Conservation (phyloP, 202 grass and related monocot species). For the Cymbopogon flexuosus region DNA sequence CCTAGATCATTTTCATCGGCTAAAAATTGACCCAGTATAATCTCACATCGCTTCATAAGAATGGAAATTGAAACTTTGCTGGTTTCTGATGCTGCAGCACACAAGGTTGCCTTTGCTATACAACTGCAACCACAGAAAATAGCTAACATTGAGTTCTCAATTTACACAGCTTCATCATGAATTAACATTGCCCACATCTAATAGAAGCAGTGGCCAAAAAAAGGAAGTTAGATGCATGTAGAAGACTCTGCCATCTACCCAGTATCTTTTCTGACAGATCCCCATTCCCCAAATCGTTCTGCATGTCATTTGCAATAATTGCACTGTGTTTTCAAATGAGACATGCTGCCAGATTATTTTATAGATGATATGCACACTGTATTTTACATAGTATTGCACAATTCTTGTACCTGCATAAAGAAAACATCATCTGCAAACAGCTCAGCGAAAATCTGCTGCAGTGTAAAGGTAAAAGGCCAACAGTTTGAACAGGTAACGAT, state of each 20-base stretch:
- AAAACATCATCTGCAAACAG: slow-evolving; percentile 96
- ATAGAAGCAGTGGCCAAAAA: background rate
- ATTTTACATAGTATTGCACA: background rate
- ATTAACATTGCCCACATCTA: background rate
- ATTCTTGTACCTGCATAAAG: slow-evolving; percentile 72
- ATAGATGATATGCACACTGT: slow-evolving; percentile 2
- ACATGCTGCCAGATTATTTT: slow-evolving; percentile 16
- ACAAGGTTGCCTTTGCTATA: slow-evolving; percentile 37
- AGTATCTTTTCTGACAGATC: background rate
- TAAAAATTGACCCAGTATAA: slow-evolving; percentile 88
- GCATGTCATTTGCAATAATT: background rate
- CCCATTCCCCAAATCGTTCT: background rate
- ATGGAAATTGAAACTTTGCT: slow-evolving; percentile 69
- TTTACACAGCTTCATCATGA: slow-evolving; percentile 15
- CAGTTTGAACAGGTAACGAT: slow-evolving; percentile 83
- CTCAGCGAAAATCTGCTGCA: slow-evolving; percentile 91
- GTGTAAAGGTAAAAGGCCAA: slow-evolving; percentile 81
- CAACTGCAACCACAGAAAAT: slow-evolving; percentile 55
- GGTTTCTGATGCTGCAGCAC: slow-evolving; percentile 53
- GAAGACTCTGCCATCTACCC: background rate
- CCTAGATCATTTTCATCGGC: slow-evolving; percentile 83
- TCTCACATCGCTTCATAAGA: slow-evolving; percentile 84
- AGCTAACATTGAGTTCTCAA: slow-evolving; percentile 15
- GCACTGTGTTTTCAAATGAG: background rate
- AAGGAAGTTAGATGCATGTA: background rate